Evolutionary conservation across 176 grass and related monocot genomes (phyloP).

Genomic region (Bolboschoenus planiculmis): DNA sequence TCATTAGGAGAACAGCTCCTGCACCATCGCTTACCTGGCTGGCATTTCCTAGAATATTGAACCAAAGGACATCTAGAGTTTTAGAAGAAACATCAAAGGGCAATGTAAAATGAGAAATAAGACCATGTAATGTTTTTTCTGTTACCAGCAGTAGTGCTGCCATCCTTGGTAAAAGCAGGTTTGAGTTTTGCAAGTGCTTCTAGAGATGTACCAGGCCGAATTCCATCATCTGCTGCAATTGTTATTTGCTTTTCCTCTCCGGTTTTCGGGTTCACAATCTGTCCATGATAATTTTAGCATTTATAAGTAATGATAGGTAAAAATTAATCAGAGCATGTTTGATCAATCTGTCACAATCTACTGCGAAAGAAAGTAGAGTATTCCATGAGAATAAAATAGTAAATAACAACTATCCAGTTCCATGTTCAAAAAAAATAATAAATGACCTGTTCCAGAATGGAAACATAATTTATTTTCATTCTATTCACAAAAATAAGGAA

Average conservation of each 20-base stretch:
- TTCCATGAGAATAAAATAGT: neutral
- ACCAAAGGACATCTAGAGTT: neutral
- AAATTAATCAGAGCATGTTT: neutral
- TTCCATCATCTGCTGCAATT: slow-evolving; percentile 75
- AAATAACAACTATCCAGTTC: neutral
- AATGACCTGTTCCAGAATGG: neutral
- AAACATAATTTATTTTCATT: neutral
- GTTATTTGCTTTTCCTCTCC: slow-evolving; percentile 54
- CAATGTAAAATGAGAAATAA: neutral
- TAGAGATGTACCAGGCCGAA: slow-evolving; percentile 55
- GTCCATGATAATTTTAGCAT: slow-evolving; percentile 10
- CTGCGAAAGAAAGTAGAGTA: too few species aligned
- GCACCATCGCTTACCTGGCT: slow-evolving; percentile 95
- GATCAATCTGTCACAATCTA: neutral
- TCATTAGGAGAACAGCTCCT: slow-evolving; percentile 78
- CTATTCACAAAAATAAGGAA: neutral
- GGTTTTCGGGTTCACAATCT: slow-evolving; percentile 88
- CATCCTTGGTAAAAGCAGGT: slow-evolving; percentile 90
- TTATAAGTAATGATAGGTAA: slow-evolving; percentile 8
- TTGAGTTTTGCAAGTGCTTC: slow-evolving; percentile 70
- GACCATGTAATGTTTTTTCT: slow-evolving; percentile 2
- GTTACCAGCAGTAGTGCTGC: slow-evolving; percentile 80
- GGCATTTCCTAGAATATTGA: slow-evolving; percentile 59
- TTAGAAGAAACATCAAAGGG: neutral
- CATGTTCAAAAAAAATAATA: neutral